Base-by-base conservation (phyloP, 2,329 filamentous ascomycete species). In the Aureobasidium zeae region DNA sequence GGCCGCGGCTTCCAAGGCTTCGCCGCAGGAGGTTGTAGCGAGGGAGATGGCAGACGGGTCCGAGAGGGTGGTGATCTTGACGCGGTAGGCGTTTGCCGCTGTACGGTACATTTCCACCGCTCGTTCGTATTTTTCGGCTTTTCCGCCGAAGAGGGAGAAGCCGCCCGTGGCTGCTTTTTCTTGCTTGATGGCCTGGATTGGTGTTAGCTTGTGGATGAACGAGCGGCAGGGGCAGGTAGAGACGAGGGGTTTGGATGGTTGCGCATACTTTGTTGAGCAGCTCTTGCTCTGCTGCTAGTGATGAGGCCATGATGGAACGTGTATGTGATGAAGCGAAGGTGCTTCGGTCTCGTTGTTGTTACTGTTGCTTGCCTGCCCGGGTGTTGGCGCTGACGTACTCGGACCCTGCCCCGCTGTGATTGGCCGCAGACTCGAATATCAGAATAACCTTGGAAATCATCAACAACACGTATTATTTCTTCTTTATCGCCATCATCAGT, bases 1-100 rank as follows among this genome's bases (percentile, higher is more conserved):
- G n/a, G 87, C 89, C 10, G 86, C 86, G 49, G 63, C 81, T 62
- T 94, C 86, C 53, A 94, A 94, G 10, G 86, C 81, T 87, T 89
- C 11, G 89, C 87, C 66, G 94, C 86, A 60, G 81, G 79, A 66
- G 81, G 17, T 13, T 24, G 35, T 24, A 4, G 39, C 39, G 19
- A 44, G 26, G 12, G 30, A 34, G 9, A 28, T 35, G 2, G 24
- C 25, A 21, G 34, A 30, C 5, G 31, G 39, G 39, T 44, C 39
- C 30, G 34, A 30, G 30, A 44, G 17, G 12, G 26, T 25, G 21
- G 39, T 44, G 8, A 44, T 15, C 25, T 44, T 44, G 24, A 44
- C 39, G n/a, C 39, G 30, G 22, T 44, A 96, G 47, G 86, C 86
- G 69, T 95, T 94, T 49, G 81, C 91, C 29, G 89, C 89, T 63